These are phyloP conservation scores for Cladophialophora bantiana DNA, from an alignment of 2,329 filamentous ascomycete genomes.

Conservation along the genomic window DNA sequence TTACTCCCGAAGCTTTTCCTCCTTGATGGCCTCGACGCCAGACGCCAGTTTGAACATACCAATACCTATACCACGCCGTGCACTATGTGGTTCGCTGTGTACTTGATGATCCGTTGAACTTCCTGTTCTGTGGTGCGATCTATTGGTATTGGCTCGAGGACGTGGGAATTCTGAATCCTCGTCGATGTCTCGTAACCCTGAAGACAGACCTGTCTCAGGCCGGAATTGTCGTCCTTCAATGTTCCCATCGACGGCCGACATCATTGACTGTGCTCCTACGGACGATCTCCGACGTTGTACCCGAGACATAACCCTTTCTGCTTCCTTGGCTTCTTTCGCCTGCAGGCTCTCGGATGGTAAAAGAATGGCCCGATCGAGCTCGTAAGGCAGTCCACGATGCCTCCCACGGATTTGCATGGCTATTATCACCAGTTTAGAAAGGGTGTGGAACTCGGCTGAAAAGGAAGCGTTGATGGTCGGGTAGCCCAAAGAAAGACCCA, in stretches of 20 bases:
- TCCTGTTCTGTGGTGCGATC: conserved; percentile 19
- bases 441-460: conserved; percentile 76
- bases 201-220: conserved; percentile 34
- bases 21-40: conserved; percentile 30
- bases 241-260: conserved; percentile 34
- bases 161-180: conserved; percentile 14
- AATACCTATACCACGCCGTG: conserved; percentile 25
- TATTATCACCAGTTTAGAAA: conserved; percentile 71
- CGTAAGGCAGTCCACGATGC: conserved; percentile 69
- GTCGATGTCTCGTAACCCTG: conserved; percentile 21
- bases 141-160: conserved; percentile 32
- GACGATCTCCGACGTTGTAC: conserved; percentile 36
- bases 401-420: conserved; percentile 71
- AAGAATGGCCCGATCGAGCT: conserved; percentile 74
- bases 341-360: conserved; percentile 60
- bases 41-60: conserved; percentile 28
- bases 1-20: conserved; percentile 20
- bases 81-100: conserved; percentile 16
- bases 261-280: conserved; percentile 27
- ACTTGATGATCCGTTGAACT: conserved; percentile 23
- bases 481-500: conserved; percentile 88
- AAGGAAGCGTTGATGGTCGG: conserved; percentile 78
- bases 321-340: conserved; percentile 41
- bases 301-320: conserved; percentile 32
- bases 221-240: conserved; percentile 34